Evolutionary conservation across 352 stramenopile genomes (phyloP), one percentile per base, ranked within the genome.

Genomic region (Achlya hypogyna): DNA sequence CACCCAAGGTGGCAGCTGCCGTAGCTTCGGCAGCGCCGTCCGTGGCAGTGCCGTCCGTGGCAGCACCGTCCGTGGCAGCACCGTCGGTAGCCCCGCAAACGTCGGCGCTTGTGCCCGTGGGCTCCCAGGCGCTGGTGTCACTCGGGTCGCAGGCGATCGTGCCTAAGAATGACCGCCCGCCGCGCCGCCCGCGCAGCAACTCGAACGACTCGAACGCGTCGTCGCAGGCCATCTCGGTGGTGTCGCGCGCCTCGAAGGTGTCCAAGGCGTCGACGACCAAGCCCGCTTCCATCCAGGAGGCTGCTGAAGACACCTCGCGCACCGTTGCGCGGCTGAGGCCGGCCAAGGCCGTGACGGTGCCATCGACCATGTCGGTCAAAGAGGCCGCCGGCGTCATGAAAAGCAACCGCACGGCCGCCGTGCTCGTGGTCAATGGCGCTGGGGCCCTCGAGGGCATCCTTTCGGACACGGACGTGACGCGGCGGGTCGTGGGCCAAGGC

Each of bases 371-470:
- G 5, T 96, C 75, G 22, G 84, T 99, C 0, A 75, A 91, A 22
- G 79, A 96, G 65, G 90, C 96, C 40, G 86, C 86, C 3, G 79
- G 89, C 65, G 75, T 96, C 69, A 94, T 99, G 76, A 91, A 95
- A 47, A 83, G 78, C 20, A 97, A 97, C 63, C 84, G 95, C 32
- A 77, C 88, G 5, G 90, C 93, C 35, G 95, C 95, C 25, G 88
- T 98, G 2, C 84, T 98, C 9, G 81, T 98, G 47, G 87, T 93
- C 0, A 89, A 95, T 58, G 75, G 78, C 53, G 73, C 86, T 63
- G 95, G 95, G 40, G 84, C 75, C 0, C 76, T 99, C 22, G 83
- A 84, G 54, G 96, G 96, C 47, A 98, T 99, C 63, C 88, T 98
- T 45, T 98, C 95, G 12, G 96, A 98, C 52, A 96, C 87, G 0